These are phyloP conservation scores for Starmera stellimalicola DNA, from an alignment of 1,139 yeast species.

Conservation along the genomic window DNA sequence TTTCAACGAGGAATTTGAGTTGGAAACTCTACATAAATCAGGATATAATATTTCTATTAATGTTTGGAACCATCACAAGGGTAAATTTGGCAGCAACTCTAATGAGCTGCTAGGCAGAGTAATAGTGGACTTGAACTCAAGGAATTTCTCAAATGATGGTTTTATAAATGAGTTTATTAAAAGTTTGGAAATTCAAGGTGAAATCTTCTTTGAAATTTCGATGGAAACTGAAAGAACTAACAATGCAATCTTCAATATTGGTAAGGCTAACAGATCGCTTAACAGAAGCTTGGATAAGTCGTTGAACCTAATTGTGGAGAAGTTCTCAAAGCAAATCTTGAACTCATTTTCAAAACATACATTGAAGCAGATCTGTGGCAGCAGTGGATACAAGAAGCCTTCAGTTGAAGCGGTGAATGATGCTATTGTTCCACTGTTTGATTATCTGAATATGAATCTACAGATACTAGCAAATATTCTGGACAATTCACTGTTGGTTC, in stretches of 20 bases:
- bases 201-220: conserved; percentile 52
- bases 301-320: conserved; percentile 57
- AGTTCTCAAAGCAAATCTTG: conserved; percentile 38
- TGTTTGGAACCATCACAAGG: conserved; percentile 59
- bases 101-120: conserved; percentile 69
- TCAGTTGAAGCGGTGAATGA: conserved; percentile 50
- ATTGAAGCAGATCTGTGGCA: conserved; percentile 45
- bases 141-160: conserved; percentile 58
- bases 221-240: conserved; percentile 66
- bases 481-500: conserved; percentile 46
- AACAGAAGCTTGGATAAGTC: conserved; percentile 55
- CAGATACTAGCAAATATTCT: conserved; percentile 56
- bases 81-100: conserved; percentile 30
- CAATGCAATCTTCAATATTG: conserved; percentile 73
- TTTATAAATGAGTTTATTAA: conserved; percentile 52
- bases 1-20: conserved; percentile 87
- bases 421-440: conserved; percentile 67
- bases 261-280: conserved; percentile 61
- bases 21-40: conserved; percentile 26
- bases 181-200: conserved; percentile 63
- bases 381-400: conserved; percentile 35
- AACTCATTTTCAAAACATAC: conserved; percentile 37
- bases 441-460: conserved; percentile 63
- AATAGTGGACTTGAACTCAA: conserved; percentile 53
- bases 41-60: conserved; percentile 41